Percentiles rank a stretch among this genome's conserved stretches.
These are phyloP conservation scores for Sugiyamaella chiloensis DNA, from an alignment of 805 yeast genomes.

Conservation along the genomic window DNA sequence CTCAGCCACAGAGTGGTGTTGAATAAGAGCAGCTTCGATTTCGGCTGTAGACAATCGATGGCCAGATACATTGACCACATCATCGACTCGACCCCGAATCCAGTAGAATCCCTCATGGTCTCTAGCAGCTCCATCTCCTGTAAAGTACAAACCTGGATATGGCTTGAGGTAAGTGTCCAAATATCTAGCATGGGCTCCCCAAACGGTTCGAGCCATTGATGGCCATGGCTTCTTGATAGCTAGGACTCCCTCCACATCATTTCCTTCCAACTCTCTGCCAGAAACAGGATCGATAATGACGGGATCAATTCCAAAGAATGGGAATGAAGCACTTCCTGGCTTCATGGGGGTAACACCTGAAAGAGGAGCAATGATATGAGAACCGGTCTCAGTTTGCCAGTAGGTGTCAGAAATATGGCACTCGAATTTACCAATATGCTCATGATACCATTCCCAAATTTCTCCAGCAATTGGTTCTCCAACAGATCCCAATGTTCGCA, in stretches of 20 bases:
- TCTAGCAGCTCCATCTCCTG: constrained; percentile 98
- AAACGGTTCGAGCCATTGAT: constrained; percentile 96
- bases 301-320: constrained; percentile 93
- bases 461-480: constrained; percentile 99
- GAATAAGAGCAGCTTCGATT: constrained; percentile 87
- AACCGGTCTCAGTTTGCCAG: constrained; percentile 99
- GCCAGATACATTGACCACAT: constrained; percentile 96
- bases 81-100: constrained; percentile 98
- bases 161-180: constrained; percentile 91
- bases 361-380: constrained; percentile 89
- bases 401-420: constrained; percentile 94
- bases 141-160: constrained; percentile 89
- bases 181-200: constrained; percentile 80
- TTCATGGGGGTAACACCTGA: constrained; percentile 94
- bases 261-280: constrained; percentile 79
- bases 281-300: constrained; percentile 89
- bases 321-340: constrained; percentile 96
- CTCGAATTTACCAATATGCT: constrained; percentile 81
- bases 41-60: constrained; percentile 98
- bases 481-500: constrained; percentile 92
- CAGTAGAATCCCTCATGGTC: constrained; percentile 95
- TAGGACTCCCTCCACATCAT: constrained; percentile 94
- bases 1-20: constrained; percentile 79
- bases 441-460: constrained; percentile 98
- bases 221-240: constrained; percentile 95